phyloP scores from a whole-genome alignment of 495 filamentous ascomycete species.

The Jackrogersella multiformis region DNA sequence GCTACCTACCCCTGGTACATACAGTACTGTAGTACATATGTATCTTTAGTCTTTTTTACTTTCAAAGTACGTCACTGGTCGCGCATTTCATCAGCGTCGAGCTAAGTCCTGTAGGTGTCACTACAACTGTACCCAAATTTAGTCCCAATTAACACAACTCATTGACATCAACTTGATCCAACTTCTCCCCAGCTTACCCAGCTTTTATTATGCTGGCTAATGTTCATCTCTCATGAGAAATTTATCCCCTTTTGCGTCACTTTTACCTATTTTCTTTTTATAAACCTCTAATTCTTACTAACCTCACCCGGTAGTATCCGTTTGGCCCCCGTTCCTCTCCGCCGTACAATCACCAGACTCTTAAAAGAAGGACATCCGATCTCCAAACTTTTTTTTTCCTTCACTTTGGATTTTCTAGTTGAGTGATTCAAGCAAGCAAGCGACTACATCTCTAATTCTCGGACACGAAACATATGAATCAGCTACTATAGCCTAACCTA shows the following conservation, averaged over 20 bases:
- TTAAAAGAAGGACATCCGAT: slow-evolving; percentile 37
- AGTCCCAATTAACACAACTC: slow-evolving; percentile 16
- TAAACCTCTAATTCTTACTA: slow-evolving; percentile 28
- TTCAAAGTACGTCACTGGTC: slow-evolving; percentile 39
- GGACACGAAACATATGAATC: background rate
- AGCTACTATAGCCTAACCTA: background rate
- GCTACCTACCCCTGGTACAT: background rate
- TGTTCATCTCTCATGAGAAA: slow-evolving; percentile 6
- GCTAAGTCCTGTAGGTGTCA: slow-evolving; percentile 19
- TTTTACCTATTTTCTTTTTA: slow-evolving; percentile 24
- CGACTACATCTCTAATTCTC: background rate
- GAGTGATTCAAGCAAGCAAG: slow-evolving; percentile 9
- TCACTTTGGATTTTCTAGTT: slow-evolving; percentile 11
- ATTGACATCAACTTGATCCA: slow-evolving; percentile 42
- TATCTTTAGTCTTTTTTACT: slow-evolving; percentile 30
- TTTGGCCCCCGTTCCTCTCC: slow-evolving; percentile 33
- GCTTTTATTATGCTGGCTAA: slow-evolving; percentile 31
- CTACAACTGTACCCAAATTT: slow-evolving; percentile 30
- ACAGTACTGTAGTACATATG: background rate
- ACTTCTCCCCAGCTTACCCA: slow-evolving; percentile 28
- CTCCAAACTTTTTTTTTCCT: slow-evolving; percentile 42
- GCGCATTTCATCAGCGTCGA: slow-evolving; percentile 27
- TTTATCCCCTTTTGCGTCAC: slow-evolving; percentile 37
- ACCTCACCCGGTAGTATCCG: slow-evolving; percentile 35
- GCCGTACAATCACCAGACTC: slow-evolving; percentile 28